Percentiles rank a stretch among this genome's conserved stretches.
Evolutionary conservation across 306 rosid genomes (phyloP).

Genomic region (Alnus glutinosa): DNA sequence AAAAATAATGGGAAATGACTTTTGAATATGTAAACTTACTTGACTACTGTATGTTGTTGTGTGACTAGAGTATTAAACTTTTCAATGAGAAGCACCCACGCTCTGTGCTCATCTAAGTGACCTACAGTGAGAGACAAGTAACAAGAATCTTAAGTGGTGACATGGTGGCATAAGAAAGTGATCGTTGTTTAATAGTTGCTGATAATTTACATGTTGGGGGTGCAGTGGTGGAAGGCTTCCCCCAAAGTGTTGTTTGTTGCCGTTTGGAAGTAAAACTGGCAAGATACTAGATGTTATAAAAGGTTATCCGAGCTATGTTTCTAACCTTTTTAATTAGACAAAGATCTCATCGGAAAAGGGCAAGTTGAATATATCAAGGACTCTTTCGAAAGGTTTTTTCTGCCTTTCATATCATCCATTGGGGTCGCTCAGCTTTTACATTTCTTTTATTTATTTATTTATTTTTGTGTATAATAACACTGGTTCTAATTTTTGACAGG

Average conservation of each 20-base stretch:
- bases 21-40: neutral
- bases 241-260: neutral
- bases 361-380: neutral
- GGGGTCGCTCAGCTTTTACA: neutral
- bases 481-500: conserved; percentile 42
- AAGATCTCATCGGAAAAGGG: neutral
- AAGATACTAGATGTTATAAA: neutral
- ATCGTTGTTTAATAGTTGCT: neutral
- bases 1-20: neutral
- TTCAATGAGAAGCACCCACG: neutral
- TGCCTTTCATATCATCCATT: neutral
- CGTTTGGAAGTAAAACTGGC: neutral
- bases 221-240: neutral
- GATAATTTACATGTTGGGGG: neutral
- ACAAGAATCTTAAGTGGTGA: neutral
- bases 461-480: neutral
- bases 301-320: no score
- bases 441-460: neutral
- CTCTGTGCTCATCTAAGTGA: neutral
- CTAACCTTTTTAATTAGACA: no score
- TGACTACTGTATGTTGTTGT: neutral
- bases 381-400: neutral
- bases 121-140: neutral
- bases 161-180: neutral
- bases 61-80: neutral